phyloP scores from a whole-genome alignment of 75 land plant species.

The Pseudotsuga menziesii region DNA sequence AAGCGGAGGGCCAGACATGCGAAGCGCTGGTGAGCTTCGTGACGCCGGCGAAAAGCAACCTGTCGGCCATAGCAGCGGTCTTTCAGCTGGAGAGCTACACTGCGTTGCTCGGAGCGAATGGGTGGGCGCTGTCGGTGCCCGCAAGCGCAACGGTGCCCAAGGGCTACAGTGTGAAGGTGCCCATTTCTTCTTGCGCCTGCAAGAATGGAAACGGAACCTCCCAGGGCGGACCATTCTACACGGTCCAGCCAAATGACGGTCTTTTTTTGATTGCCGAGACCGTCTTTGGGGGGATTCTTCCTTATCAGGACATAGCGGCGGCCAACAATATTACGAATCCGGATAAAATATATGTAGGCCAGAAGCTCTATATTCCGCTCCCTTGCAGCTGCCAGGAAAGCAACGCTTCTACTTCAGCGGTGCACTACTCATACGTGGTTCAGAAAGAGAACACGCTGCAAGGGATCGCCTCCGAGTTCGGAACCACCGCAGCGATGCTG shows the following conservation, averaged over 20 bases:
- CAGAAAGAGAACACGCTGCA: neutral
- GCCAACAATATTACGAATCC: slow-evolving; percentile 12
- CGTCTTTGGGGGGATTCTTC: slow-evolving; percentile 9
- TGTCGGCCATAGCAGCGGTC: slow-evolving; percentile 16
- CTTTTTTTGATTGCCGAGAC: slow-evolving; percentile 6
- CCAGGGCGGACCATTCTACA: slow-evolving; percentile 4
- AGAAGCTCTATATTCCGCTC: slow-evolving; percentile 3
- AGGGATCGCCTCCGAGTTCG: neutral
- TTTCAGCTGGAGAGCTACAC: slow-evolving; percentile 28
- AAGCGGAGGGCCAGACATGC: slow-evolving; percentile 10
- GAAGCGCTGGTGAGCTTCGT: slow-evolving; percentile 27
- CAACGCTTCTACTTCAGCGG: neutral
- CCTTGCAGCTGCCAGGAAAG: slow-evolving; percentile 6
- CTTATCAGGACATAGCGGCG: slow-evolving; percentile 13
- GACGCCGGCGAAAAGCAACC: slow-evolving; percentile 16
- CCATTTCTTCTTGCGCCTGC: slow-evolving; percentile 2
- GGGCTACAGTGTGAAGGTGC: slow-evolving; percentile 6
- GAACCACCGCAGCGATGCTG: neutral
- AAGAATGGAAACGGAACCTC: neutral
- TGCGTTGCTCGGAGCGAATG: slow-evolving; percentile 29
- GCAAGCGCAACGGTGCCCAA: neutral
- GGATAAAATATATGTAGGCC: neutral
- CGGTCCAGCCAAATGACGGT: neutral
- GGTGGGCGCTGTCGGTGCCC: slow-evolving; percentile 15
- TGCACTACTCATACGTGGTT: neutral